Base-by-base conservation (phyloP, 352 stramenopile genomes). In the Phytophthora pisi region DNA sequence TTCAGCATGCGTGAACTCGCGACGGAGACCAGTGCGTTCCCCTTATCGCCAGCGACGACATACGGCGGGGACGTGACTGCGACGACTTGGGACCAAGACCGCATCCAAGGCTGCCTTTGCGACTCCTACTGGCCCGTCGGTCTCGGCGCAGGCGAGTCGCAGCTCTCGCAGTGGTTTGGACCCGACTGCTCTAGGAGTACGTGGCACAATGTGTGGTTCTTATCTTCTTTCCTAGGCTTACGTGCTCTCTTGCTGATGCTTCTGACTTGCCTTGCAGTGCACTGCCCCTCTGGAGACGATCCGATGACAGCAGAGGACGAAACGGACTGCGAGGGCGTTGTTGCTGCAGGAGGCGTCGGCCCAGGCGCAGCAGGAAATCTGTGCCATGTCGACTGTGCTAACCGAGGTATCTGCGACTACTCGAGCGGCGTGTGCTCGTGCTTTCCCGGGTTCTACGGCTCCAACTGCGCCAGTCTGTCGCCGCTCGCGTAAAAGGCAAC, bases 131-230 rank as follows among this genome's bases (percentile, higher is more conserved):
- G 86, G 86, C 30, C 68, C 0, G 88, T 96, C 3, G 85, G 86
- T 6, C 77, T 98, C 1, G 90, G 51, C 3, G 36, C 62, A 1
- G 90, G 80, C 1, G 62, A 98, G 59, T 82, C 75, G 3, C 93
- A 98, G 64, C 76, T 87, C 34, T 73, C 88, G 3, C 70, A 98
- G 70, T 97, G 86, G 81, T 98, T 98, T 61, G 91, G 91, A 6
- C 66, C 84, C 16, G 90, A 96, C 54, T 98, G 92, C 68, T 96
- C 89, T 10, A 62, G 77, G 53, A 71, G 87, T 92, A 78, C 43
- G 75, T 63, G 26, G 0, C 2, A 54, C 16, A 13, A 38, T 18
- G 26, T 16, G 28, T 40, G 16, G 2, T 30, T 15, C 15, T 46
- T 20, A 31, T 49, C 18, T 24, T 26, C 51, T 16, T n/a, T 18